Conservation (phyloP, 305 asterid species). For the Solanum aculeatissimum region DNA sequence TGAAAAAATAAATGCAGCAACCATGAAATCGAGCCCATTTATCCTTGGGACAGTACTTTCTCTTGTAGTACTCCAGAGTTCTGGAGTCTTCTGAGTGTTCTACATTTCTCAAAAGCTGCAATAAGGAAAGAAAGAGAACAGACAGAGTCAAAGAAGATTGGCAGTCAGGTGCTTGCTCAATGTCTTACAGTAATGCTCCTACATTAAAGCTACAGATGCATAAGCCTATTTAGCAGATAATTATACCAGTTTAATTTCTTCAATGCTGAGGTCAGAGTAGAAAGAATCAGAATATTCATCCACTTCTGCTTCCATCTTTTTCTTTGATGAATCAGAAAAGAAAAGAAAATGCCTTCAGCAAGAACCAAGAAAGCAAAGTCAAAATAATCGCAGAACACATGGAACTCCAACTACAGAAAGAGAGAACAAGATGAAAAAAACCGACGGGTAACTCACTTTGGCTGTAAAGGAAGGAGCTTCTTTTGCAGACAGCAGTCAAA, state of each 20-base stretch:
- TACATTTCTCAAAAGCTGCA: conserved; percentile 49
- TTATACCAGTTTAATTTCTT: conserved; percentile 60
- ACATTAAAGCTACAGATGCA: neutral
- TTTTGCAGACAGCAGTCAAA: conserved; percentile 65
- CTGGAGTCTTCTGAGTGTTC: conserved; percentile 27
- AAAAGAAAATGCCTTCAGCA: conserved; percentile 56
- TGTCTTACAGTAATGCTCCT: neutral
- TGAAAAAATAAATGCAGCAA: conserved; percentile 60
- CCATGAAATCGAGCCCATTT: conserved; percentile 77
- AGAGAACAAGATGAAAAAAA: conserved; percentile 1
- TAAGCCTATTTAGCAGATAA: neutral
- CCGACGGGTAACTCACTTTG: conserved; percentile 40
- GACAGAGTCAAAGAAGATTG: neutral
- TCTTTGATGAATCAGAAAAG: conserved; percentile 68
- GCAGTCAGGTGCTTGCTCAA: neutral
- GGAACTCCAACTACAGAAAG: neutral
- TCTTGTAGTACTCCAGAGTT: conserved; percentile 48
- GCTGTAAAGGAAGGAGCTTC: conserved; percentile 68
- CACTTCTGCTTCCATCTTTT: conserved; percentile 63
- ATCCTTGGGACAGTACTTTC: conserved; percentile 60
- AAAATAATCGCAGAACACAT: neutral
- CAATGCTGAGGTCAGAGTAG: conserved; percentile 48
- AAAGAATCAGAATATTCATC: conserved; percentile 77
- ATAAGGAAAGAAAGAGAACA: conserved; percentile 12
- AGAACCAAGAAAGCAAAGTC: neutral